A percentile compares a stretch with the other conserved stretches of the same genome.
Evolutionary conservation across 208 protist species (phyloP).

Genomic region (Trichomonas vaginalis): DNA sequence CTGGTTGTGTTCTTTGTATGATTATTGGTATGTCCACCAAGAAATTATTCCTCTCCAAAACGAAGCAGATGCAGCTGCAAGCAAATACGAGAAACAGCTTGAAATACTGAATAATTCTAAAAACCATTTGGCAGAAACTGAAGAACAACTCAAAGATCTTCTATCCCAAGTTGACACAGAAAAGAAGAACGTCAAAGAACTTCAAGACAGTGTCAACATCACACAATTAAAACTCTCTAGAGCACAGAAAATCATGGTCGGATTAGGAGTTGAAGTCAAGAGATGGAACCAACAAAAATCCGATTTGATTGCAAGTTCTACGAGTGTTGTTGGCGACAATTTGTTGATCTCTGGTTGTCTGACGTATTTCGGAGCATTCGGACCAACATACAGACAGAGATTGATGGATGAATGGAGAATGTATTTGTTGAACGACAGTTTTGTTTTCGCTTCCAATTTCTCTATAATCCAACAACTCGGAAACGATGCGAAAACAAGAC

Average conservation of each 20-base stretch:
- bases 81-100: constrained; percentile 39
- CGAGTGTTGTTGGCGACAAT: constrained; percentile 73
- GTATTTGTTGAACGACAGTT: constrained; percentile 58
- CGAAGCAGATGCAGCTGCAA: constrained; percentile 63
- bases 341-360: constrained; percentile 80
- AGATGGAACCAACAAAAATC: constrained; percentile 57
- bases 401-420: constrained; percentile 71
- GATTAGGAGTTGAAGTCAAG: constrained; percentile 81
- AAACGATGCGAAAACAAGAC: constrained; percentile 58
- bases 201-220: constrained; percentile 20
- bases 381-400: constrained; percentile 67
- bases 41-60: constrained; percentile 85
- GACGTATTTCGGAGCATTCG: constrained; percentile 90
- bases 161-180: constrained; percentile 74
- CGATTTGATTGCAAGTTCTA: constrained; percentile 26
- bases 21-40: constrained; percentile 69
- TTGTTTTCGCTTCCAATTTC: constrained; percentile 71
- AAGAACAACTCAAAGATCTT: constrained; percentile 69
- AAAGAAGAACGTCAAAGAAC: constrained; percentile 59
- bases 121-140: constrained; percentile 57
- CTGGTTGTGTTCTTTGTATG: constrained; percentile 43
- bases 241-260: constrained; percentile 71
- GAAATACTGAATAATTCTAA: constrained; percentile 27
- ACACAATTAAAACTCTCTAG: constrained; percentile 38
- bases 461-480: constrained; percentile 69